A percentile compares a stretch with the other conserved stretches of the same genome.
phyloP scores from a whole-genome alignment of 305 asterid species.

The Fraxinus baroniana region DNA sequence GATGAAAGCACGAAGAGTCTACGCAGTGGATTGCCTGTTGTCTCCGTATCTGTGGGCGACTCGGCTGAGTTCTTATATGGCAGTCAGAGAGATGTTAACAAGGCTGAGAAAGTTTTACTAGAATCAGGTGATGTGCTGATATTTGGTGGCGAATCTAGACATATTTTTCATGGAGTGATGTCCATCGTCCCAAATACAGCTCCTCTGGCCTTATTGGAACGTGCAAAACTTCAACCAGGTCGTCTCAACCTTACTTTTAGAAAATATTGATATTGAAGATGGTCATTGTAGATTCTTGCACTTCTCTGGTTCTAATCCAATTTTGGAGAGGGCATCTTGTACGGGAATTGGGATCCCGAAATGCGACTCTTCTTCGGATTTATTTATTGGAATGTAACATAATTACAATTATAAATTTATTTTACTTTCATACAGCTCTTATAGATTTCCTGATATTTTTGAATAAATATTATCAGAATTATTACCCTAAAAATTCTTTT shows the following conservation, averaged over 20 bases:
- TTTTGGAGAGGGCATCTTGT: background rate
- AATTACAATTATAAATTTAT: background rate
- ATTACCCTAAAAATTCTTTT: too few species aligned
- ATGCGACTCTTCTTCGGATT: background rate
- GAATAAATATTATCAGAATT: background rate
- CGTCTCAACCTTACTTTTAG: conserved; percentile 77
- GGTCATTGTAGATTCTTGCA: background rate
- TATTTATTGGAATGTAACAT: background rate
- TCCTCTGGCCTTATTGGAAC: background rate
- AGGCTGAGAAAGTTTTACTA: conserved; percentile 40
- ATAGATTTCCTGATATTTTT: background rate
- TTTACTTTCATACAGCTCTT: background rate
- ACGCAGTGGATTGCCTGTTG: conserved; percentile 49
- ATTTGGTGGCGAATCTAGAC: conserved; percentile 74
- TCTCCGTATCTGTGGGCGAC: conserved; percentile 62
- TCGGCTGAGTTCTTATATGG: conserved; percentile 67
- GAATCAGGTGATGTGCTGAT: conserved; percentile 70
- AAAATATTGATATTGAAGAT: conserved; percentile 37
- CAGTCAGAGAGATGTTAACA: conserved; percentile 39
- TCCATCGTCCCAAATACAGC: conserved; percentile 25
- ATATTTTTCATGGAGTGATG: conserved; percentile 58
- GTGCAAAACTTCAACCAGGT: conserved; percentile 40
- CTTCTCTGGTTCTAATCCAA: background rate
- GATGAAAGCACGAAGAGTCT: conserved; percentile 56
- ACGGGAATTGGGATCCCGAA: background rate